Evolutionary conservation across 495 filamentous ascomycete genomes (phyloP), one percentile per base, ranked within the genome.

Genomic region (Aspergillus bridgeri): DNA sequence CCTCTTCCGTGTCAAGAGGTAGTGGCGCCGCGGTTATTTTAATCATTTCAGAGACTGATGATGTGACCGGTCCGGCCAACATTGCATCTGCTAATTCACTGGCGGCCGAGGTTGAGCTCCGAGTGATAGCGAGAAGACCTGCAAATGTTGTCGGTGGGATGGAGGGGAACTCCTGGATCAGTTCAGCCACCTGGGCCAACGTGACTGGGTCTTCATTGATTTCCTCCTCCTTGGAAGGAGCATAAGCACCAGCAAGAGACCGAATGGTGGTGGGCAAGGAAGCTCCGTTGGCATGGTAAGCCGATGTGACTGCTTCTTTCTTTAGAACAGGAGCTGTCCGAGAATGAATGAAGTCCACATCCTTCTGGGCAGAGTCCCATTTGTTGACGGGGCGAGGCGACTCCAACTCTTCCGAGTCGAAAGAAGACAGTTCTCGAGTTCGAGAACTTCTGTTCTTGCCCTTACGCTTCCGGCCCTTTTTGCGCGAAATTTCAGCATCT

Each of bases 251-350:
- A 59, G 56, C 86, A 56, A 90, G 68, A 4, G 79, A 72, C 22
- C 63, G 63, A 42, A 91, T 83, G 1, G 87, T 85, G 3, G 69
- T 65, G 18, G 77, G 58, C 5, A 86, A 50, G 15, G 84, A 86
- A n/a, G 80, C 82, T 9, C 81, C 79, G 57, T 83, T 81, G 11
- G 75, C 67, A 67, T 90, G 83, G 60, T 91, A 90, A 4, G 79
- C 64, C 2, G 86, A 89, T 0, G 74, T 62, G 5, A 90, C 79
- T 13, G 70, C 68, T 49, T 79, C 71, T n/a, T 66, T 70, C 6
- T 77, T 66, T 7, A 86, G 64, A 18, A 80, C 64, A 46, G 67
- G 61, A 9, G 64, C 62, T 1, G 78, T 81, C 20, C 79, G 67
- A 6, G 75, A 69, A 23, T 71, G 64, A 33, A 90, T 81, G 52